A percentile compares a stretch with the other conserved stretches of the same genome.
Conservation (phyloP, 345 rosid species). For the Acer negundo region DNA sequence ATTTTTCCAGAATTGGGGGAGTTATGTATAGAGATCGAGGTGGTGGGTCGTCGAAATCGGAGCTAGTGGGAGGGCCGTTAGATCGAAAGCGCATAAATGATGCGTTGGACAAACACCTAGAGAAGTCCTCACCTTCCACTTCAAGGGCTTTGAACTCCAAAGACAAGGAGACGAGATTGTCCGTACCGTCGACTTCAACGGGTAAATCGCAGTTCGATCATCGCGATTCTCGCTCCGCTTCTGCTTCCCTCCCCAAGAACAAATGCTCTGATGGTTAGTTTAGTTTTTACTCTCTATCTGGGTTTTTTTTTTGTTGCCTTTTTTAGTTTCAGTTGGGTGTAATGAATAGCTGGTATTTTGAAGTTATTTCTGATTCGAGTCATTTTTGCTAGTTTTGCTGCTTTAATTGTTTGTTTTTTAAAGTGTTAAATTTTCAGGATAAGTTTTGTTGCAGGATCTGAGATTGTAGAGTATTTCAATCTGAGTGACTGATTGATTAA, state of each 20-base stretch:
- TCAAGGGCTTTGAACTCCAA: constrained; percentile 62
- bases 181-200: constrained; percentile 75
- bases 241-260: constrained; percentile 51
- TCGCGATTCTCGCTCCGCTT: constrained; percentile 52
- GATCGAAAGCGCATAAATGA: constrained; percentile 92
- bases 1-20: constrained; percentile 16
- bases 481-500: neutral
- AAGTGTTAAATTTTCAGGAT: neutral
- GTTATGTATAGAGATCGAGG: constrained; percentile 72
- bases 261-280: constrained; percentile 68
- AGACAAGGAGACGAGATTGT: constrained; percentile 52
- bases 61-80: constrained; percentile 63
- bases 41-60: constrained; percentile 75
- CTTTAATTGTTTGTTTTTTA: neutral
- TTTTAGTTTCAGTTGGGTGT: neutral
- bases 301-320: neutral
- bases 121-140: constrained; percentile 88
- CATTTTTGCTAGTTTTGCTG: no score
- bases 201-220: constrained; percentile 71
- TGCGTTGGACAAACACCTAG: constrained; percentile 87
- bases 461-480: neutral
- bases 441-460: constrained; percentile 1
- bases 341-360: neutral
- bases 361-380: neutral
- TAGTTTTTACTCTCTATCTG: constrained; percentile 1